Base-by-base conservation (phyloP, 805 yeast genomes). In the Hanseniaspora taiwanica region DNA sequence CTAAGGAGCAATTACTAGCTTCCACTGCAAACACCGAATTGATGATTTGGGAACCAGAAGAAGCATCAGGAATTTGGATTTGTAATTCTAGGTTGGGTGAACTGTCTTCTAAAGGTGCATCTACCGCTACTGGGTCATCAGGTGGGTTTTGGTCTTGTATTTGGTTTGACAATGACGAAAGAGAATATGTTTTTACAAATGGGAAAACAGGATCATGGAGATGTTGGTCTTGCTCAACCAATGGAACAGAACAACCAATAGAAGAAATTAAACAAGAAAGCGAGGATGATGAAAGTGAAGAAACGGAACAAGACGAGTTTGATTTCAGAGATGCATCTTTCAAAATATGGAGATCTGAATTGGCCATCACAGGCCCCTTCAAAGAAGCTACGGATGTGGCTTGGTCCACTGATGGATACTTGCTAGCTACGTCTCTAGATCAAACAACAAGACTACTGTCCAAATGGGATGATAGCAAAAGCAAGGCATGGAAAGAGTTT, bases 131-230 rank as follows among this genome's bases (percentile, higher is more conserved):
- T 0, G 99, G 99, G 6, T 81, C 98, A 0, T 76, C 79, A 5
- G 83, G 83, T 53, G 82, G 82, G 6, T 76, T 77, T 49, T 75
- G 79, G 79, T 60, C 71, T 2, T 69, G 77, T 35, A 52, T 78
- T 20, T 91, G 97, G 97, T 71, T 79, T 38, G 16, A 21, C 12
- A 16, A 32, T 7, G 52, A 52, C 1, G 62, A 50, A 0, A 47
- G 48, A n/a, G 63, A 74, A 45, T 70, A 68, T 46, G 74, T 89
- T 17, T 61, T 84, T 29, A 81, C 97, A 2, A 76, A 81, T 52
- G 94, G 96, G 45, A 82, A 79, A 51, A 85, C 97, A 0, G 99
- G 99, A 7, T 78, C 96, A 1, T 80, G 93, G 73, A 72, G 97
- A 56, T 64, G 73, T 9, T 91, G 96, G 85, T 46, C 55, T 18